phyloP scores from a whole-genome alignment of 441 rosid genomes.

The Macaranga tanarius region DNA sequence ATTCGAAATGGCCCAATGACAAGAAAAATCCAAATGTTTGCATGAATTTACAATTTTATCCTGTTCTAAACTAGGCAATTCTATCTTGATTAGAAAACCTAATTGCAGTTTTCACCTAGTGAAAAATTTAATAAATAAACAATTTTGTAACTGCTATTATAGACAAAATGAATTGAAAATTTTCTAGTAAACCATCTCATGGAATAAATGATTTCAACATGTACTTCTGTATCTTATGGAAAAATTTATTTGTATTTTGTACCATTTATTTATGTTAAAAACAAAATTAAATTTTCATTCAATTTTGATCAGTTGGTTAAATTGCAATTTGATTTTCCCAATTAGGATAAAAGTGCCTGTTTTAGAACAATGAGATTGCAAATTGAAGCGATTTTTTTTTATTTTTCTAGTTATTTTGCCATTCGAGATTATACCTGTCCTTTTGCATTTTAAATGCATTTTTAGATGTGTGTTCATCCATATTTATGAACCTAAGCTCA shows the following conservation, averaged over 20 bases:
- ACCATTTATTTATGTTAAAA: not conserved
- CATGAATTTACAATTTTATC: not conserved
- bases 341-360: not conserved
- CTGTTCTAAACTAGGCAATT: not conserved
- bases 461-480: not conserved
- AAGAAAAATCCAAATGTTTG: not conserved
- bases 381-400: not conserved
- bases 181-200: not conserved
- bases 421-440: not conserved
- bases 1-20: not conserved
- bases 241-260: not conserved
- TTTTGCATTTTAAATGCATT: not conserved
- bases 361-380: not conserved
- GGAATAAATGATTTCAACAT: not conserved
- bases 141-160: not conserved
- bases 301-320: not conserved
- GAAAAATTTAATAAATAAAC: not conserved
- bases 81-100: not conserved
- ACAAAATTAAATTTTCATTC: not conserved
- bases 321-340: not conserved
- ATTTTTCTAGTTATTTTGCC: not conserved
- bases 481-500: slow-evolving; percentile 1
- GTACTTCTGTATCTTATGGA: not conserved
- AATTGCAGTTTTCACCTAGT: not conserved
- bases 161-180: not conserved